Conservation (phyloP, 495 filamentous ascomycete genomes). For the Aspergillus ostianus region DNA sequence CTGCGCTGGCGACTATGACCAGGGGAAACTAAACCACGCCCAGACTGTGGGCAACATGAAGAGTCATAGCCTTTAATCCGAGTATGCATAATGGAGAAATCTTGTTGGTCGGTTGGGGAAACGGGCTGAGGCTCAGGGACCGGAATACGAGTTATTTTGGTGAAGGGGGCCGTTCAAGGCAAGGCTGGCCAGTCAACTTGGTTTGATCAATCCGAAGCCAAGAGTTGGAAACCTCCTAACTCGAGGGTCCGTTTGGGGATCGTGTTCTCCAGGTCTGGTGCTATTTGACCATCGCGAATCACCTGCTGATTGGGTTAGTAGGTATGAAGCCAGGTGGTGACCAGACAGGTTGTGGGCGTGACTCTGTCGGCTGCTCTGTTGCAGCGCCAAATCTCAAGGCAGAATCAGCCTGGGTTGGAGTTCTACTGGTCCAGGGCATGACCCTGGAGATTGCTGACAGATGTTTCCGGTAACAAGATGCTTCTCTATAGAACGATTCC, state of each 20-base stretch:
- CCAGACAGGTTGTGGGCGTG: neutral
- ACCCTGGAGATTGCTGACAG: too few relatives aligned
- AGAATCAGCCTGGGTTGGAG: neutral
- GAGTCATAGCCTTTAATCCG: neutral
- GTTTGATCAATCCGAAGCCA: neutral
- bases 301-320: neutral
- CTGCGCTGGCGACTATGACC: neutral
- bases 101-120: neutral
- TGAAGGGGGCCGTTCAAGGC: neutral
- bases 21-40: neutral
- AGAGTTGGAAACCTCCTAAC: neutral
- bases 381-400: neutral
- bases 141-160: conserved; percentile 1
- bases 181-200: neutral
- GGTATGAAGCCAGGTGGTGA: neutral
- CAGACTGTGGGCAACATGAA: neutral
- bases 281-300: neutral
- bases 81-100: neutral
- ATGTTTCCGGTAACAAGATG: too few relatives aligned
- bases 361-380: neutral
- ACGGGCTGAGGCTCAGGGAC: neutral
- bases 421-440: too few relatives aligned
- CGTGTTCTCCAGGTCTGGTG: neutral
- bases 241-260: neutral
- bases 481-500: too few relatives aligned